Conservation (phyloP, 257 asterid species). For the Nemophila menziesii region DNA sequence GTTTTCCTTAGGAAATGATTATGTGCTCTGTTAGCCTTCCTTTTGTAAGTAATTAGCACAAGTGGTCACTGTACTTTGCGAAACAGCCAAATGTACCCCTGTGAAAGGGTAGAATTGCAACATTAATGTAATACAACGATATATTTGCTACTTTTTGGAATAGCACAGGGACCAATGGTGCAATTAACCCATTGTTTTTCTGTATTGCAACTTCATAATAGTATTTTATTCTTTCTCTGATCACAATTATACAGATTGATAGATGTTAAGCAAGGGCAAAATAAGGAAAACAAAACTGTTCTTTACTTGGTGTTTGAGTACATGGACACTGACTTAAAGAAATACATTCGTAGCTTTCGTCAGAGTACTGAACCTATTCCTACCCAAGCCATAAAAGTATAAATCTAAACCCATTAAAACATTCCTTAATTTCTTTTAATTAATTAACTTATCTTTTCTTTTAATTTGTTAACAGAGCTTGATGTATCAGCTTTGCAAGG, state of each 20-base stretch:
- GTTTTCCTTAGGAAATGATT: no score
- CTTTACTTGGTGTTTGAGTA: slow-evolving; percentile 76
- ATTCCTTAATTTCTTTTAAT: background rate
- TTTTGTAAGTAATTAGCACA: no score
- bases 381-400: background rate
- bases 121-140: no score
- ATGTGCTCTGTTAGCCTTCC: no score
- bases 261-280: slow-evolving; percentile 75
- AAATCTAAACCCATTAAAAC: background rate
- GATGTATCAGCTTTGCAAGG: slow-evolving; percentile 94
- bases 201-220: background rate
- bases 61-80: no score
- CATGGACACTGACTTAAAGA: slow-evolving; percentile 75
- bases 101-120: no score
- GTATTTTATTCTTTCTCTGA: background rate
- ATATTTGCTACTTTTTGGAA: no score
- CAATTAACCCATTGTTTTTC: no score
- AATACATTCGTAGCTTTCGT: slow-evolving; percentile 16
- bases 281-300: slow-evolving; percentile 71
- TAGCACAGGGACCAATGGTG: no score
- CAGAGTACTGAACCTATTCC: background rate
- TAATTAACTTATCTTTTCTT: no score
- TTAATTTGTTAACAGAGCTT: slow-evolving; percentile 38
- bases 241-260: slow-evolving; percentile 34
- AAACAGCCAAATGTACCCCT: no score